A percentile compares a stretch with the other conserved stretches of the same genome.
These are phyloP conservation scores for Boletus coccyginus DNA, from an alignment of 768 basidiomycete genomes.

Conservation along the genomic window DNA sequence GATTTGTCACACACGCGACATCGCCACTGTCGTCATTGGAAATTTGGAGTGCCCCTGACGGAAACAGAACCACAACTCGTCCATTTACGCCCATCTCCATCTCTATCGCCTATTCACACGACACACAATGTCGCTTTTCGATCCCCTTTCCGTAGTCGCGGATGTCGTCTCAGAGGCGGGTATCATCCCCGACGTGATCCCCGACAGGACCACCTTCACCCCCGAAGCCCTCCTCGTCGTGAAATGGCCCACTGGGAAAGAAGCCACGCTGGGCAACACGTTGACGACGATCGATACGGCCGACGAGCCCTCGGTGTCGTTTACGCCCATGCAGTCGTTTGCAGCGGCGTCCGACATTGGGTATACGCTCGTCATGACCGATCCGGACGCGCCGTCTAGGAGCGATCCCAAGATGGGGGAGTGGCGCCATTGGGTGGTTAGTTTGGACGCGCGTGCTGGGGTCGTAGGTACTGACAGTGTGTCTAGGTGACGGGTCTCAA, in stretches of 20 bases:
- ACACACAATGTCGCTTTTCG: conserved; percentile 22
- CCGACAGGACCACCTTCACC: conserved; percentile 20
- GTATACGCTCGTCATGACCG: conserved; percentile 56
- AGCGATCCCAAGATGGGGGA: conserved; percentile 46
- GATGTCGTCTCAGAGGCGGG: conserved; percentile 14
- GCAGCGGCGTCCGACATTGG: conserved; percentile 32
- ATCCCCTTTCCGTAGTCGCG: conserved; percentile 25
- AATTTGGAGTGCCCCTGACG: neutral
- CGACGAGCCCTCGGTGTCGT: conserved; percentile 49
- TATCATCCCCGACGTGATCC: conserved; percentile 33
- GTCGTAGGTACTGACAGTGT: too few species aligned
- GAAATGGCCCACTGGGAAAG: conserved; percentile 30
- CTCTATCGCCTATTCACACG: neutral
- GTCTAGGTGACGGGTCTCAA: conserved; percentile 39
- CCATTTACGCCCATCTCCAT: neutral
- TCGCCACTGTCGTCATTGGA: conserved; percentile 13
- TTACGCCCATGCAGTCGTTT: conserved; percentile 41
- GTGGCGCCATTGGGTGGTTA: conserved; percentile 59
- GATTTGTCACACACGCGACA: neutral
- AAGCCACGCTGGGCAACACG: conserved; percentile 37
- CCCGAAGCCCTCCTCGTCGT: conserved; percentile 29
- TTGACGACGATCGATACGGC: conserved; percentile 37
- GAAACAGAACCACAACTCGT: neutral
- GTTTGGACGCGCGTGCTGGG: conserved; percentile 8
- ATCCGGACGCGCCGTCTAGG: conserved; percentile 57